These are phyloP conservation scores for Diaporthe australafricana DNA, from an alignment of 2,329 filamentous ascomycete genomes.

Conservation along the genomic window DNA sequence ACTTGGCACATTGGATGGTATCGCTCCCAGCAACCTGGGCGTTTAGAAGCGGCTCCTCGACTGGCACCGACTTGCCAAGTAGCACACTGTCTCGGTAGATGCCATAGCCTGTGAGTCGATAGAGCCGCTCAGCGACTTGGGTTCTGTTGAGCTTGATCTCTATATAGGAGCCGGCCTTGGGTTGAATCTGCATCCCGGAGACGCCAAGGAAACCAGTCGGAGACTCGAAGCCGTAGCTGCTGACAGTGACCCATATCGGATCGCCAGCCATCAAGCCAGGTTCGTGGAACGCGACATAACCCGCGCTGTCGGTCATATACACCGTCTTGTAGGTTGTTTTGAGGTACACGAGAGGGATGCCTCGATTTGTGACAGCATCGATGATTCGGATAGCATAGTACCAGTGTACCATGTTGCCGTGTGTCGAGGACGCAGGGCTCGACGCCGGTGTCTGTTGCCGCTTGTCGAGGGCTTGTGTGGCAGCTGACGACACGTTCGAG, in stretches of 20 bases:
- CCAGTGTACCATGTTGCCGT: conserved; percentile 10
- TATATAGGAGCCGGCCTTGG: conserved; percentile 6
- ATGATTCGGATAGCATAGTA: conserved; percentile 34
- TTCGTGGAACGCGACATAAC: conserved; percentile 37
- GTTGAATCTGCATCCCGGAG: conserved; percentile 31
- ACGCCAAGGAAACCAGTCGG: conserved; percentile 32
- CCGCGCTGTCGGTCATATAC: conserved; percentile 37
- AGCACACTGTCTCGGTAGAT: conserved; percentile 36
- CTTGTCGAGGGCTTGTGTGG: conserved; percentile 13
- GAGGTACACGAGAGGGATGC: conserved; percentile 33
- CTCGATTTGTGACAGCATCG: conserved; percentile 29
- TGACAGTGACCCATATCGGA: conserved; percentile 35
- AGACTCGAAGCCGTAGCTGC: conserved; percentile 36
- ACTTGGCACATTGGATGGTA: conserved; percentile 34
- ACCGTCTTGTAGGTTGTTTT: conserved; percentile 33
- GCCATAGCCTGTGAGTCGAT: conserved; percentile 35
- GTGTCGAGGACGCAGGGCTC: background rate
- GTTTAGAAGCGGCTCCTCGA: conserved; percentile 28
- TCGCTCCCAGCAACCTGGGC: conserved; percentile 36
- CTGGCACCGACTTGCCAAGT: conserved; percentile 23
- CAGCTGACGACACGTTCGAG: conserved; percentile 29
- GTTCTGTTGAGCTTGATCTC: conserved; percentile 35
- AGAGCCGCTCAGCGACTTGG: conserved; percentile 34
- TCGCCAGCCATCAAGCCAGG: conserved; percentile 35
- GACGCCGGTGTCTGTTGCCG: background rate